Evolutionary conservation across 257 asterid genomes (phyloP), one percentile per base, ranked within the genome.

Genomic region (Knoxia roxburghii): DNA sequence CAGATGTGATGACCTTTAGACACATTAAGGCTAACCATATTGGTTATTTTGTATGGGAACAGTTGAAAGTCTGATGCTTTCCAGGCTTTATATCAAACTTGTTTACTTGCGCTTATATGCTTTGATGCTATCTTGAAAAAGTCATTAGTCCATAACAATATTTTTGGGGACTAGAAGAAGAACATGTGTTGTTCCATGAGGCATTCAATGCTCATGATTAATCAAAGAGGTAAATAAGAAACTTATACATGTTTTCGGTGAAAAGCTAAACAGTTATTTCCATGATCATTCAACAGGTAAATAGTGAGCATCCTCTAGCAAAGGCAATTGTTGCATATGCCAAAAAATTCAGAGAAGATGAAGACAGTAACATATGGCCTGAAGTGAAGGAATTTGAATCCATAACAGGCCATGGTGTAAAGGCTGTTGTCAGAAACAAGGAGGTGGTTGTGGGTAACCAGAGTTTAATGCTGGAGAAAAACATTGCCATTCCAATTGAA

Each of bases 301-400:
- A 88, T 71, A 91, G 96, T 51, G 95, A 91, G 78, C 97, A 91
- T 74, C 96, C 97, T 30, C 76, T 91, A 62, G 97, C 88, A 48
- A 91, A 88, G 73, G 93, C 97, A 2, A 68, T 88, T 9, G 75
- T 83, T 6, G 96, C 85, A 74, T 59, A 91, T 23, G 89, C 88
- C 7, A 80, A 80, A 63, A 82, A 69, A 58, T 78, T 78, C 30
- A 77, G 81, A 43, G 83, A 76, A 68, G 84, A 82, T 2, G 89
- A 82, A 71, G 88, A 75, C 64, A 73, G 48, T 67, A 69, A 63
- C 20, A 10, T 72, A 39, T 83, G 90, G 96, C 84, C 88, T 0
- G 89, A 84, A 74, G 90, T 83, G 10, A 30, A 7, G 9, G 77
- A 77, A 29, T 92, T 89, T 13, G 90, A 89, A 50, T 80, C 96